Percentiles rank a stretch among this genome's conserved stretches.
phyloP scores from a whole-genome alignment of 352 stramenopile species.

The Globisporangium nodosum region DNA sequence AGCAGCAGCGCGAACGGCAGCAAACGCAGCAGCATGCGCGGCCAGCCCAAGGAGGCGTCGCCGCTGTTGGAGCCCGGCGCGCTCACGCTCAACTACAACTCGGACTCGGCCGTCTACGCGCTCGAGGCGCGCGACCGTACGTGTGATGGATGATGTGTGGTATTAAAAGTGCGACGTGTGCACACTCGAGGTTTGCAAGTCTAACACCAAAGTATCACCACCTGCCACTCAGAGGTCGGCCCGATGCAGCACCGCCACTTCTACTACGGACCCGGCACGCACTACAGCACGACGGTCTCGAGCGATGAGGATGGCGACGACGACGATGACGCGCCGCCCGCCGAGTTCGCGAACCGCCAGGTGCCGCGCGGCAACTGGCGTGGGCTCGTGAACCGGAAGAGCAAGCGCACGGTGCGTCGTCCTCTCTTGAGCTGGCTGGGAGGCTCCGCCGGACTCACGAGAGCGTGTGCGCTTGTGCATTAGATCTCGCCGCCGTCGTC shows the following conservation, averaged over 20 bases:
- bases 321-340: slow-evolving; percentile 13
- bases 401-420: slow-evolving; percentile 30
- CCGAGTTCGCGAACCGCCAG: slow-evolving; percentile 14
- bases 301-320: slow-evolving; percentile 38
- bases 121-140: slow-evolving; percentile 26
- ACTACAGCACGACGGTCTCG: slow-evolving; percentile 39
- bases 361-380: slow-evolving; percentile 61
- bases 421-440: not conserved
- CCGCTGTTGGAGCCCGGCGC: slow-evolving; percentile 41
- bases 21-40: slow-evolving; percentile 17
- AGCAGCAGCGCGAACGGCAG: slow-evolving; percentile 3
- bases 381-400: slow-evolving; percentile 36
- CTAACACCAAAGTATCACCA: too few species aligned
- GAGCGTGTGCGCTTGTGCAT: not conserved
- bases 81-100: slow-evolving; percentile 82
- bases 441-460: not conserved
- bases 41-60: slow-evolving; percentile 24
- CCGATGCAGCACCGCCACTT: slow-evolving; percentile 40
- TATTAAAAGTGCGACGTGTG: slow-evolving; percentile 1
- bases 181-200: not conserved
- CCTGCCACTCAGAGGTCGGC: slow-evolving; percentile 4
- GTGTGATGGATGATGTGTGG: not conserved
- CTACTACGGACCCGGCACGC: slow-evolving; percentile 46
- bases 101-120: slow-evolving; percentile 75
- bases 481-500: slow-evolving; percentile 27